Evolutionary conservation across 2,329 filamentous ascomycete species (phyloP).

Genomic region (Cytospora chrysosperma): DNA sequence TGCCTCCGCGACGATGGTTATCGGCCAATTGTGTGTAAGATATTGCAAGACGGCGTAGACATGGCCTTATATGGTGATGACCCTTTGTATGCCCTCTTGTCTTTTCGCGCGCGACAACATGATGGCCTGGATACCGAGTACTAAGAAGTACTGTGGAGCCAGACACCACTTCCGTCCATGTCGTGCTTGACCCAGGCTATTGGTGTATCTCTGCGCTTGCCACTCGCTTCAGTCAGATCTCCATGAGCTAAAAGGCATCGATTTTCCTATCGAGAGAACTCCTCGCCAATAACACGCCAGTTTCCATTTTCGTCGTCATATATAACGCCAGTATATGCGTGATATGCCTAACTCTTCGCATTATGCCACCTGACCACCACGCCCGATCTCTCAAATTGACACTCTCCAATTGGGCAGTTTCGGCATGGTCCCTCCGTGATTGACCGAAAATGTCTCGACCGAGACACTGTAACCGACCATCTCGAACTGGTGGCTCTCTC

Average conservation of each 20-base stretch:
- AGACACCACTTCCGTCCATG: neutral
- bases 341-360: neutral
- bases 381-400: neutral
- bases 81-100: neutral
- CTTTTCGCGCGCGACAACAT: neutral
- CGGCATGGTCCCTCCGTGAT: too few relatives aligned
- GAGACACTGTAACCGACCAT: neutral
- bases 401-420: too few relatives aligned
- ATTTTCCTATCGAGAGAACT: slow-evolving; percentile 7
- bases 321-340: neutral
- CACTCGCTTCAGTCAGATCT: too few relatives aligned
- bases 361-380: neutral
- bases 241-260: slow-evolving; percentile 5
- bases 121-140: neutral
- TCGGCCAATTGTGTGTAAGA: neutral
- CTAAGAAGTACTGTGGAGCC: neutral
- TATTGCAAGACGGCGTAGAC: neutral
- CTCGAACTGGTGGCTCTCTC: neutral
- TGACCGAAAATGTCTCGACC: too few relatives aligned
- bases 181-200: neutral
- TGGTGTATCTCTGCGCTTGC: too few relatives aligned
- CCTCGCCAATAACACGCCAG: slow-evolving; percentile 6
- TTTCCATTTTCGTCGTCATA: slow-evolving; percentile 1
- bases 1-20: too few relatives aligned
- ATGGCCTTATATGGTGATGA: neutral